Percentiles rank a stretch among this genome's conserved stretches.
These are phyloP conservation scores for Arachis stenosperma DNA, from an alignment of 306 rosid genomes.

Conservation along the genomic window DNA sequence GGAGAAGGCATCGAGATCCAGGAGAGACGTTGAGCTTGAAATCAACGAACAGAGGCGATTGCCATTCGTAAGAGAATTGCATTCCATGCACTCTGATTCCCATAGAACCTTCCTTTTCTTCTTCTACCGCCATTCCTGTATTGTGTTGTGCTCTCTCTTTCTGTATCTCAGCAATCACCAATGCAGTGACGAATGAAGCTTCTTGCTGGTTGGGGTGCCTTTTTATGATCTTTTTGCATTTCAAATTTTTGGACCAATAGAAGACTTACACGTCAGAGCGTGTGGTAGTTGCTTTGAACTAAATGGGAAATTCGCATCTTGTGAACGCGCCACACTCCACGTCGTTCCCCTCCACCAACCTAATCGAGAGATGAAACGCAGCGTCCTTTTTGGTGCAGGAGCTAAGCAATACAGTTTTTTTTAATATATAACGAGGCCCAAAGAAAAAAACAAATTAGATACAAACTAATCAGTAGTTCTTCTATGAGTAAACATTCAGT, in stretches of 20 bases:
- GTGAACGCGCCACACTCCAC: constrained; percentile 41
- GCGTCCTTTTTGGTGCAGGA: too few species aligned
- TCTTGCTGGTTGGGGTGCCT: neutral
- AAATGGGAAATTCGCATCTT: neutral
- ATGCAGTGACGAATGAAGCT: too few species aligned
- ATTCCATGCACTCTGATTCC: constrained; percentile 69
- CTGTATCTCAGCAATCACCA: neutral
- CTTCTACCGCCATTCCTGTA: constrained; percentile 54
- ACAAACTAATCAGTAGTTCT: too few species aligned
- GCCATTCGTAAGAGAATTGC: constrained; percentile 70
- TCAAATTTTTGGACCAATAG: constrained; percentile 10
- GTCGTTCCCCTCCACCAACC: constrained; percentile 32
- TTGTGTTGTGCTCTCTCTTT: neutral
- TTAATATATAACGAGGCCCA: too few species aligned
- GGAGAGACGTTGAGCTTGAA: constrained; percentile 69
- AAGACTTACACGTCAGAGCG: constrained; percentile 44
- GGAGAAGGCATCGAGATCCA: constrained; percentile 93
- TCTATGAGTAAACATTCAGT: too few species aligned
- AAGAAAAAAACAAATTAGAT: too few species aligned
- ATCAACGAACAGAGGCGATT: constrained; percentile 70
- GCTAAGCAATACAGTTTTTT: too few species aligned
- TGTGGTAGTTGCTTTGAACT: constrained; percentile 12
- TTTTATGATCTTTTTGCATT: constrained; percentile 7
- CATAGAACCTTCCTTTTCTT: constrained; percentile 20
- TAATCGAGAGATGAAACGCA: neutral